Base-by-base conservation (phyloP, 306 rosid genomes). In the Cotoneaster glaucophyllus region DNA sequence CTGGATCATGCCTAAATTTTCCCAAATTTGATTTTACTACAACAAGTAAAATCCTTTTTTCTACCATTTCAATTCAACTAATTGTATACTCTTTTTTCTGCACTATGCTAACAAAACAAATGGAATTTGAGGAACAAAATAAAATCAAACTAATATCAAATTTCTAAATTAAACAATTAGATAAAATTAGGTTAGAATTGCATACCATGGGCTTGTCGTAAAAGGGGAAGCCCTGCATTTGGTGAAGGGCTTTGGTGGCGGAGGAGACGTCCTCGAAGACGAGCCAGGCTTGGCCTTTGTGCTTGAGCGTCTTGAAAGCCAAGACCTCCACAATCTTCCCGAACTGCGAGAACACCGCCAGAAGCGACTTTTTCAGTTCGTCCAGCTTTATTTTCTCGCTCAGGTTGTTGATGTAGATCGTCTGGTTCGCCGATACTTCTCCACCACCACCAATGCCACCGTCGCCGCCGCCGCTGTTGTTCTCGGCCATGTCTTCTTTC, bases 181-280 rank as follows among this genome's bases (percentile, higher is more conserved):
- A 31, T 14, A 11, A 5, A 7, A 29, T 31, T 52, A 32, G 34
- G 58, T 53, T 84, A 58, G 17, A 10, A n/a, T 26, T 12, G 37
- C 66, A 3, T 31, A 93, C 98, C 97, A 93, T 96, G 71, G 97
- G 99, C 77, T 90, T 96, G 80, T 96, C 98, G 39, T 96, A 96
- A 78, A 96, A 96, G 56, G 99, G 99, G 76, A 96, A 96, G 75
- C 96, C 97, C 74, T 96, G 99, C 99, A 96, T 93, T 83, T 96
- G 94, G 81, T 97, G 86, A 63, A 92, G 89, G 37, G 99, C 97
- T 83, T 90, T 96, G 76, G 97, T 64, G 82, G 99, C 98, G 28
- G 98, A 96, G 66, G 89, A 67, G 3, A 80, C 89, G n/a, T 90
- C 98, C 65, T 96, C 93, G 80, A 96, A 96, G 48, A 96, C 92